These are phyloP conservation scores for Ceratocystiopsis sp. DNA, from an alignment of 2,329 filamentous ascomycete species.

Conservation along the genomic window DNA sequence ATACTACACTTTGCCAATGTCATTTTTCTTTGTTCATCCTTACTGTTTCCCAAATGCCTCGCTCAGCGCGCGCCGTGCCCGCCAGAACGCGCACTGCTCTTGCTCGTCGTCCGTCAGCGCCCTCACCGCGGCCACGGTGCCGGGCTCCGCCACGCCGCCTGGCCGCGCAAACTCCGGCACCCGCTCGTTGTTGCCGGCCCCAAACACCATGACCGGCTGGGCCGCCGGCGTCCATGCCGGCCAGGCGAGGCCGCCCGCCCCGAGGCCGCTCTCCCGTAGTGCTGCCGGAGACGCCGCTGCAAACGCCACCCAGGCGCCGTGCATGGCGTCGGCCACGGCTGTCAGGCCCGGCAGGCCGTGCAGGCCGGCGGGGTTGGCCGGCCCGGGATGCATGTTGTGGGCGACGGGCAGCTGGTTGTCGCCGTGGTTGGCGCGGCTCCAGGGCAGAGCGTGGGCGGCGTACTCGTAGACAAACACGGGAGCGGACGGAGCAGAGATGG, in stretches of 20 bases:
- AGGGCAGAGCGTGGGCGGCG: conserved; percentile 25
- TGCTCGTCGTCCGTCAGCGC: conserved; percentile 25
- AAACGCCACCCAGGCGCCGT: conserved; percentile 24
- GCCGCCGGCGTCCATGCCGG: conserved; percentile 1
- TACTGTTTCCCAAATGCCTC: conserved; percentile 20
- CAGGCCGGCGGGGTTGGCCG: conserved; percentile 11
- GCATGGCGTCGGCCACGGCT: conserved; percentile 24
- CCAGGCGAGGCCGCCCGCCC: not conserved
- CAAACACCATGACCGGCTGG: conserved; percentile 29
- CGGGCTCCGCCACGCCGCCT: conserved; percentile 18
- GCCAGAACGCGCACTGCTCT: conserved; percentile 43
- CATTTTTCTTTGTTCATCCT: not conserved
- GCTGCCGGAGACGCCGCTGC: conserved; percentile 2
- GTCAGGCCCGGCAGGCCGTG: conserved; percentile 19
- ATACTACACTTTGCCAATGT: not conserved
- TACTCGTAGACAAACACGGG: conserved; percentile 41
- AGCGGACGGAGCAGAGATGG: not conserved
- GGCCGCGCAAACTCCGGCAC: conserved; percentile 10
- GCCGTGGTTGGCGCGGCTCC: conserved; percentile 28
- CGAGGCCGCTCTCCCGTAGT: too few species aligned
- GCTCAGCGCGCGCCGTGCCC: conserved; percentile 31
- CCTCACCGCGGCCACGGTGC: conserved; percentile 25
- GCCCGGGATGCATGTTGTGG: conserved; percentile 19
- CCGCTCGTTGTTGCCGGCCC: conserved; percentile 39
- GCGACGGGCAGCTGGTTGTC: conserved; percentile 27